These are phyloP conservation scores for Chlorella sp. DNA, from an alignment of 139 green algal species.

Conservation along the genomic window DNA sequence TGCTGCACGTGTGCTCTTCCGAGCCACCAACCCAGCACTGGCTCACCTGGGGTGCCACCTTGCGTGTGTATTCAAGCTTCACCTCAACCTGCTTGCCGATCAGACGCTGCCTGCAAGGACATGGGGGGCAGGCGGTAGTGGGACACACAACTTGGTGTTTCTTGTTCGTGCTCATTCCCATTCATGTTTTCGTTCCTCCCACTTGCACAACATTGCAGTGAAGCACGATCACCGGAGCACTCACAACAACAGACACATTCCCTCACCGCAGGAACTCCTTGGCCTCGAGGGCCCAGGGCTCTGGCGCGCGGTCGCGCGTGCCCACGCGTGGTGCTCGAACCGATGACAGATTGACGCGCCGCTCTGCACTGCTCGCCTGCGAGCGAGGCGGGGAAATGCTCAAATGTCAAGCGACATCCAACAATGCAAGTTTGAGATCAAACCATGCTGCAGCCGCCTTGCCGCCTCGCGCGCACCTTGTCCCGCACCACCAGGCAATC, in stretches of 20 bases:
- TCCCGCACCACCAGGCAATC: conserved; percentile 91
- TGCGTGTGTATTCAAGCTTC: conserved; percentile 93
- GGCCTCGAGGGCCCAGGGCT: conserved; percentile 83
- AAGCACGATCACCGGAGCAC: neutral
- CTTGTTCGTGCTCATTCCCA: no score
- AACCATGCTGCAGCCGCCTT: neutral
- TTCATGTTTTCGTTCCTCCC: no score
- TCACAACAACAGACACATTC: neutral
- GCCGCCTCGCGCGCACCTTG: conserved; percentile 26
- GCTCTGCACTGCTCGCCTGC: conserved; percentile 60
- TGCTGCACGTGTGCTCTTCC: no score
- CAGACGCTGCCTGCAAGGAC: conserved; percentile 36
- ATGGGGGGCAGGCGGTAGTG: neutral
- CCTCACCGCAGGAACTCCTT: conserved; percentile 88
- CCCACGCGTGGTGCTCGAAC: conserved; percentile 82
- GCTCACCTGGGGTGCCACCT: conserved; percentile 52
- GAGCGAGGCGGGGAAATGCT: neutral
- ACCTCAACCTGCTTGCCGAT: conserved; percentile 81
- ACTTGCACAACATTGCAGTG: no score
- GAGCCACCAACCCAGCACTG: conserved; percentile 1
- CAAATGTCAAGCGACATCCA: neutral
- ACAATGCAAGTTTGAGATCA: neutral
- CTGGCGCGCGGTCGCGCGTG: conserved; percentile 64
- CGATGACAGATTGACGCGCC: conserved; percentile 82
- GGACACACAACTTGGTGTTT: neutral